phyloP scores from a whole-genome alignment of 495 filamentous ascomycete genomes.

The Penicillium diatomitis region DNA sequence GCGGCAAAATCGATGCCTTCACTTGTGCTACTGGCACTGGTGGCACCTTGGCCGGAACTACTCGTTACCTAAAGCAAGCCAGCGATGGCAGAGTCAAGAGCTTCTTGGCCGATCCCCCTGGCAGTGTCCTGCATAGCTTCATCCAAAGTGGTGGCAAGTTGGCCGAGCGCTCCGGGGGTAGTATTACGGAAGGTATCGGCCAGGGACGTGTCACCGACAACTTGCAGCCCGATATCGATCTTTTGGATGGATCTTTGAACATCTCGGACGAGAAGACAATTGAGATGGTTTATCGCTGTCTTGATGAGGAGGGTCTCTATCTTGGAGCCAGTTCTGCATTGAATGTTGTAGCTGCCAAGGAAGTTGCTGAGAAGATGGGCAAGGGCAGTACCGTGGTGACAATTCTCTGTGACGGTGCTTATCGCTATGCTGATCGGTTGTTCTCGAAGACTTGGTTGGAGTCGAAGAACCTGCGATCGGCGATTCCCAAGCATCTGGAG shows the following conservation, averaged over 20 bases:
- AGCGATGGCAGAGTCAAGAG: constrained; percentile 76
- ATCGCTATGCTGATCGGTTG: constrained; percentile 87
- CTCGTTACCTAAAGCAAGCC: constrained; percentile 77
- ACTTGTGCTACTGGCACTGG: constrained; percentile 91
- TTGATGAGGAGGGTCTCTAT: constrained; percentile 95
- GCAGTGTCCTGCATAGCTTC: constrained; percentile 85
- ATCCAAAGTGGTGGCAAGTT: constrained; percentile 78
- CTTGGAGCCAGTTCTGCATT: constrained; percentile 87
- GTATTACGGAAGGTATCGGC: constrained; percentile 96
- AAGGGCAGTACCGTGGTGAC: constrained; percentile 89
- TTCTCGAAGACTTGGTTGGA: constrained; percentile 86
- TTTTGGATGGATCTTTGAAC: constrained; percentile 78
- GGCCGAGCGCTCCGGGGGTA: constrained; percentile 69
- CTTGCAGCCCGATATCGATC: constrained; percentile 69
- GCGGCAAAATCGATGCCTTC: constrained; percentile 82
- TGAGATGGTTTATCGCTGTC: constrained; percentile 94
- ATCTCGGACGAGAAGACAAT: constrained; percentile 91
- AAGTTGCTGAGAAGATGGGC: constrained; percentile 84
- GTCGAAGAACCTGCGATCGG: constrained; percentile 68
- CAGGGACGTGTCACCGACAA: constrained; percentile 97
- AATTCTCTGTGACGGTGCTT: constrained; percentile 88
- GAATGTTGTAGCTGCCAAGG: constrained; percentile 92
- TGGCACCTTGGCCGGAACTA: constrained; percentile 84
- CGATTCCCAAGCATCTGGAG: constrained; percentile 77
- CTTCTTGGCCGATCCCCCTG: constrained; percentile 89